These are phyloP conservation scores for Trypanosoma boissoni DNA, from an alignment of 208 protist genomes.

Conservation along the genomic window DNA sequence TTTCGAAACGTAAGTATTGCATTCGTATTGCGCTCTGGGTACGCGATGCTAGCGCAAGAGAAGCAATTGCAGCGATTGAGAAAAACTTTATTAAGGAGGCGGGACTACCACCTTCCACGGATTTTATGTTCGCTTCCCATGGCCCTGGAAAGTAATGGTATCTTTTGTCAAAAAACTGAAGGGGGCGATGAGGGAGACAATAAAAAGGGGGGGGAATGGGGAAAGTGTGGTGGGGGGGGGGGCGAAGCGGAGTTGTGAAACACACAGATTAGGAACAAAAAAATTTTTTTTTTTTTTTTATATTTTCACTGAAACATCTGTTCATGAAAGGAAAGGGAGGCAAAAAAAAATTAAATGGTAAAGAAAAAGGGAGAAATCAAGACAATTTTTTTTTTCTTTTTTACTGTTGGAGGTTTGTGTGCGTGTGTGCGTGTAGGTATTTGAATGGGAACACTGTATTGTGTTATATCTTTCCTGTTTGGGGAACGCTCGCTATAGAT, in stretches of 20 bases:
- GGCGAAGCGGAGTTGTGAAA: too few species aligned
- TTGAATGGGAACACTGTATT: too few species aligned
- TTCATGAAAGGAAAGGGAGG: too few species aligned
- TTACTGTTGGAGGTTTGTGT: too few species aligned
- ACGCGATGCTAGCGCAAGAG: slow-evolving; percentile 41
- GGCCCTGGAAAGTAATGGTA: slow-evolving; percentile 38
- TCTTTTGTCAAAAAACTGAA: neutral
- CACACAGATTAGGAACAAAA: too few species aligned
- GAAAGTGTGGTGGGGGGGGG: too few species aligned
- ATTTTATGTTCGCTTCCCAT: slow-evolving; percentile 63
- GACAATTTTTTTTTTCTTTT: neutral
- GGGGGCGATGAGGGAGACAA: neutral
- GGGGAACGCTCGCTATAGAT: too few species aligned
- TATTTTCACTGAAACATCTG: too few species aligned
- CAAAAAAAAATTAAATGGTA: too few species aligned
- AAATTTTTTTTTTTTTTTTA: too few species aligned
- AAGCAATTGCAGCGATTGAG: slow-evolving; percentile 47
- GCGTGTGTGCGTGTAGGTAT: too few species aligned
- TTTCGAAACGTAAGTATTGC: slow-evolving; percentile 78
- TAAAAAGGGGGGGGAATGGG: neutral
- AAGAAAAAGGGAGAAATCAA: slow-evolving; percentile 15
- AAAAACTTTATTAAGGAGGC: slow-evolving; percentile 44
- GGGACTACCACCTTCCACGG: slow-evolving; percentile 30
- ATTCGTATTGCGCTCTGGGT: slow-evolving; percentile 80
- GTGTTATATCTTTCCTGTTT: too few species aligned